phyloP scores from a whole-genome alignment of 1,284 basidiomycete genomes.

The Ganoderma lingzhi region DNA sequence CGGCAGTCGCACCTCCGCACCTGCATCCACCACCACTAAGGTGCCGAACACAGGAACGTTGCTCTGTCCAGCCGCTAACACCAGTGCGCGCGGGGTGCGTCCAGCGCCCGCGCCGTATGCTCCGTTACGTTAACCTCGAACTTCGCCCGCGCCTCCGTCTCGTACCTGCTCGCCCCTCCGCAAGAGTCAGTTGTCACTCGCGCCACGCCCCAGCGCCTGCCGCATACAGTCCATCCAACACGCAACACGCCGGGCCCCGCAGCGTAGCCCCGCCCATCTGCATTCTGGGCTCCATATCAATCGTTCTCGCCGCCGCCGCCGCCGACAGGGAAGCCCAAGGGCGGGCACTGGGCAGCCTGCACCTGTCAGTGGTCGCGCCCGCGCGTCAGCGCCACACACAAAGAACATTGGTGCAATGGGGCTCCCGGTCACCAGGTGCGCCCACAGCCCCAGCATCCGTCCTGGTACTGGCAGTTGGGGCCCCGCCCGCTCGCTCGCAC shows the following conservation, averaged over 20 bases:
- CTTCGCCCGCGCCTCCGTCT: neutral
- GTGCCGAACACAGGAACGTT: conserved; percentile 29
- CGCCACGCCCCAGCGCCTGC: neutral
- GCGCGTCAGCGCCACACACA: conserved; percentile 26
- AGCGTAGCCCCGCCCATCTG: conserved; percentile 7
- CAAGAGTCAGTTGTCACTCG: neutral
- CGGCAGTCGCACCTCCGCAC: neutral
- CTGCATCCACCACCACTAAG: conserved; percentile 20
- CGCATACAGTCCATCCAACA: neutral
- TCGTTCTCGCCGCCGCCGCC: neutral
- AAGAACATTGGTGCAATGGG: conserved; percentile 27
- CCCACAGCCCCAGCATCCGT: conserved; percentile 14
- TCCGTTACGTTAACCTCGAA: conserved; percentile 15
- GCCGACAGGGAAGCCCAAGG: conserved; percentile 22
- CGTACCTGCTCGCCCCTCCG: neutral
- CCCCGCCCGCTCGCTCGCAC: conserved; percentile 13
- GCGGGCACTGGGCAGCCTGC: conserved; percentile 10
- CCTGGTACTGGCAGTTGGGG: neutral
- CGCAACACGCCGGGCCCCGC: neutral
- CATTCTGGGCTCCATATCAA: conserved; percentile 4
- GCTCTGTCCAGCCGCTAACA: neutral
- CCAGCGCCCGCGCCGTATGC: conserved; percentile 7
- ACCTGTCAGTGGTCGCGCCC: neutral
- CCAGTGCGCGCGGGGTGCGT: neutral
- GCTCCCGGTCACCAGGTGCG: neutral